Percentiles rank a stretch among this genome's conserved stretches.
Conservation (phyloP, 2,329 filamentous ascomycete species). For the Ambrosiella xylebori region DNA sequence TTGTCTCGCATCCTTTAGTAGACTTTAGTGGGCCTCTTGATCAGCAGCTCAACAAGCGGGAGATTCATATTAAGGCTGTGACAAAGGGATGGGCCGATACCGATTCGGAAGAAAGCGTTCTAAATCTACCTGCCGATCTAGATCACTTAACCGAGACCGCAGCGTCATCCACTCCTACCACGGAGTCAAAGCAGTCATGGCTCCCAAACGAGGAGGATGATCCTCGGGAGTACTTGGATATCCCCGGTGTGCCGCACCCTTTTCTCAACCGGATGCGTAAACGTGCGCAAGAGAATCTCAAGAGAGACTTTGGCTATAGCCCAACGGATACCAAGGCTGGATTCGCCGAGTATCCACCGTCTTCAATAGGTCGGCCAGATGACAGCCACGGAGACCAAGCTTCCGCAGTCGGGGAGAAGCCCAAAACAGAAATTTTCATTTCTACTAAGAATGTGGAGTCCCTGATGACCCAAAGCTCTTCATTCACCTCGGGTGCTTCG, state of each 20-base stretch:
- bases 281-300: neutral
- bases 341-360: neutral
- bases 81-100: neutral
- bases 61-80: neutral
- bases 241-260: neutral
- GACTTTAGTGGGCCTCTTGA: no score
- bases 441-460: neutral
- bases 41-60: neutral
- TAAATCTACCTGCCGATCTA: neutral
- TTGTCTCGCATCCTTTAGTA: no score
- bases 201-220: neutral
- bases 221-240: slow-evolving; percentile 4
- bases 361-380: neutral
- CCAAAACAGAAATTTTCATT: neutral
- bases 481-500: neutral
- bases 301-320: neutral
- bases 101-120: neutral
- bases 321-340: neutral
- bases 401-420: neutral
- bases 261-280: neutral
- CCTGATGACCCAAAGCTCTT: neutral
- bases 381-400: neutral
- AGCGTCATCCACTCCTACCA: no score
- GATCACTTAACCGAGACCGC: neutral
- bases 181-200: no score